These are phyloP conservation scores for Lunularia cruciata DNA, from an alignment of 225 moss, liverwort and hornwort species.

Conservation along the genomic window DNA sequence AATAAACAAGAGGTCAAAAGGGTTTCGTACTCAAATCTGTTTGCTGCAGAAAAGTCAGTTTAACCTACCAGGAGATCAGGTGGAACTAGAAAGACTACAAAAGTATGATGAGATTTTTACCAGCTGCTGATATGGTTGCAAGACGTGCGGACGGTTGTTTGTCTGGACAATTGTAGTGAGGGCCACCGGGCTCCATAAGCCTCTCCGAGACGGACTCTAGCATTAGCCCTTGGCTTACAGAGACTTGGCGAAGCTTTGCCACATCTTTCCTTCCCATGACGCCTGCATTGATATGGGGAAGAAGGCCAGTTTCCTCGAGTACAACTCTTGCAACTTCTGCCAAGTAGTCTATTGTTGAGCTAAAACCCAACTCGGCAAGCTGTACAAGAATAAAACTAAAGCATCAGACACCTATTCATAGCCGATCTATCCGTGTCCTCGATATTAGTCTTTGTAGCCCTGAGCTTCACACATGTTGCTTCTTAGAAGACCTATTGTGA, in stretches of 20 bases:
- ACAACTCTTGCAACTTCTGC: conserved; percentile 73
- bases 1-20: too few relatives aligned
- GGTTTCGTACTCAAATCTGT: too few relatives aligned
- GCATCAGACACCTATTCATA: too few relatives aligned
- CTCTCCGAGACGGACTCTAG: conserved; percentile 77
- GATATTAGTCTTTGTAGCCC: too few relatives aligned
- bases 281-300: conserved; percentile 91
- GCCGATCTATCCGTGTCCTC: too few relatives aligned
- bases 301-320: conserved; percentile 70
- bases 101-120: conserved; percentile 24
- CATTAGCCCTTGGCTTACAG: conserved; percentile 94
- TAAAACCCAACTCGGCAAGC: conserved; percentile 68
- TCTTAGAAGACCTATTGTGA: too few relatives aligned
- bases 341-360: conserved; percentile 70
- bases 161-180: conserved; percentile 85
- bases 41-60: too few relatives aligned
- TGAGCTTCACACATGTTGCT: too few relatives aligned
- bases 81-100: too few relatives aligned
- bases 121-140: conserved; percentile 77
- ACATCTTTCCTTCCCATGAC: conserved; percentile 72
- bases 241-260: conserved; percentile 60
- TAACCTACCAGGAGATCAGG: too few relatives aligned
- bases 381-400: conserved; percentile 28
- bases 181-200: conserved; percentile 68
- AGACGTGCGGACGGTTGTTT: conserved; percentile 69